Base-by-base conservation (phyloP, 2,329 filamentous ascomycete species). In the Microdochium bolleyi region DNA sequence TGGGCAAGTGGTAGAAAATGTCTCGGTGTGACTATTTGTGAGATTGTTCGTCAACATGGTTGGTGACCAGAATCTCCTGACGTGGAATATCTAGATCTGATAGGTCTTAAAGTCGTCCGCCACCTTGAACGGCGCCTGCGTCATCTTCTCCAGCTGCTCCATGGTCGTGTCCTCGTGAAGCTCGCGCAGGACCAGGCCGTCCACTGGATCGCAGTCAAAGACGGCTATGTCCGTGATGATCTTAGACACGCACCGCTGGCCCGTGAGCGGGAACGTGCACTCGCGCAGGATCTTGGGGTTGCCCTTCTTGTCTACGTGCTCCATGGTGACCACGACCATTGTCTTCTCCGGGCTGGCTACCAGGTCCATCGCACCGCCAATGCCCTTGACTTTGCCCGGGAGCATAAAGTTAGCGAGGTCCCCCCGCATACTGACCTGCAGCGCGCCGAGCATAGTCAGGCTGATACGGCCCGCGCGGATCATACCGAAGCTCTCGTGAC, bases 241-340 rank as follows among this genome's bases (percentile, higher is more conserved):
- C 54, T 83, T 79, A 60, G 77, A 83, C 30, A 87, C 84, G 58
- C 82, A 85, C 41, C 80, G 73, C 57, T 79, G 82, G 19, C 84
- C 84, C 0, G 84, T 88, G 58, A 88, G 69, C 3, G 84, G 84
- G 66, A 88, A 83, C 60, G 83, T 80, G 70, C 84, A 87, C 16
- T 49, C 27, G 5, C 27, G 5, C 5, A 30, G 27, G 27, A 30
- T 30, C 27, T 30, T 30, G 27, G 27, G 27, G 61, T 78, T 76
- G 30, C 84, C 84, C 67, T 86, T 84, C 74, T 87, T 87, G 62
- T 86, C 84, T 8, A 82, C 84, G 67, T 88, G 84, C 62, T 88
- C 84, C 76, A 86, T 87, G 8, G 84, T 82, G 24, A 87, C 84
- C 5, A 88, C 84, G 25, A 88, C 84, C 68, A 84, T 85, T 2